Percentiles rank a stretch among this genome's conserved stretches.
Conservation (phyloP, 225 moss, liverwort and hornwort genomes). For the Bryum argenteum region DNA sequence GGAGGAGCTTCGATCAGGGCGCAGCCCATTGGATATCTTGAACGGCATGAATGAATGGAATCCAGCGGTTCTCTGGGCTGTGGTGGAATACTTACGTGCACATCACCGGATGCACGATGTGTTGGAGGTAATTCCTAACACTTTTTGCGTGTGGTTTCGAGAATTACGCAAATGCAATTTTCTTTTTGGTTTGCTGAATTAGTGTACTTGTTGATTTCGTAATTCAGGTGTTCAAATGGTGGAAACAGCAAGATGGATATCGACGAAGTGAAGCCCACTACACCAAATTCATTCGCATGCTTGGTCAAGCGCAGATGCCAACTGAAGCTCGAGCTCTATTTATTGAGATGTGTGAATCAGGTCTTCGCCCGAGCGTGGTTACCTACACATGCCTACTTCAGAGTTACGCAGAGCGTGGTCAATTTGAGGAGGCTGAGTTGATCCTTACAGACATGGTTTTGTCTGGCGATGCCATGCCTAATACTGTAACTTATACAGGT, state of each 20-base stretch:
- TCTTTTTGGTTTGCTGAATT: not conserved
- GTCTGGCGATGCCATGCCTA: slow-evolving; percentile 70
- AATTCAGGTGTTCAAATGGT: slow-evolving; percentile 77
- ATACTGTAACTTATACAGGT: slow-evolving; percentile 88
- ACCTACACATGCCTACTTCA: slow-evolving; percentile 85
- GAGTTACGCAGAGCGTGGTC: slow-evolving; percentile 78
- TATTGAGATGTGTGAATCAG: slow-evolving; percentile 73
- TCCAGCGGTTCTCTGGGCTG: slow-evolving; percentile 62
- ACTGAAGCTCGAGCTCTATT: slow-evolving; percentile 76
- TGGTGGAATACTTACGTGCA: slow-evolving; percentile 69
- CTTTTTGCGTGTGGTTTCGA: too few species aligned
- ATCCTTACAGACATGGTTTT: slow-evolving; percentile 71
- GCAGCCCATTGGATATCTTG: slow-evolving; percentile 61
- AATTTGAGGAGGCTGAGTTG: slow-evolving; percentile 73
- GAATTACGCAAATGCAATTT: not conserved
- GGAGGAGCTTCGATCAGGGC: slow-evolving; percentile 63
- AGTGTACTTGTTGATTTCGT: slow-evolving; percentile 21
- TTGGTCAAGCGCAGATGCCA: slow-evolving; percentile 65
- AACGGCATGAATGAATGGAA: slow-evolving; percentile 61
- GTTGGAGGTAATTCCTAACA: slow-evolving; percentile 55
- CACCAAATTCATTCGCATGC: slow-evolving; percentile 75
- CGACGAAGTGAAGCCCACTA: slow-evolving; percentile 71
- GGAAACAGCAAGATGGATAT: slow-evolving; percentile 79
- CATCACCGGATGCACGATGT: slow-evolving; percentile 61
- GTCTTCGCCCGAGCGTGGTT: slow-evolving; percentile 62